These are phyloP conservation scores for Neofusicoccum sp. DNA, from an alignment of 2,329 filamentous ascomycete genomes.

Conservation along the genomic window DNA sequence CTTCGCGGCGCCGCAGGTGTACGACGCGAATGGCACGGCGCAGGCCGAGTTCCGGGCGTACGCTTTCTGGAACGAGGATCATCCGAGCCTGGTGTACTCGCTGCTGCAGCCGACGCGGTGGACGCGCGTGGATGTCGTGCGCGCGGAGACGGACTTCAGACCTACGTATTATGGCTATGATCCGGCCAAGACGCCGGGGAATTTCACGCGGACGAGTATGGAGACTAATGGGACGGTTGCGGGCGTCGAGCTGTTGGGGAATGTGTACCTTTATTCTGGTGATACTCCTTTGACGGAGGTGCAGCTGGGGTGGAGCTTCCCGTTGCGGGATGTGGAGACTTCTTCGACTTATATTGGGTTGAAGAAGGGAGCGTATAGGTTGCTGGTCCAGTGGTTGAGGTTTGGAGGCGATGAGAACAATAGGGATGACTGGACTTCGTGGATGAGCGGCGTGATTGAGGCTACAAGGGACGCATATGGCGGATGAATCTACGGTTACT, in stretches of 20 bases:
- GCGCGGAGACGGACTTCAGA: not conserved
- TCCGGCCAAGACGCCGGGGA: not conserved
- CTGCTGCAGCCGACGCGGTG: slow-evolving; percentile 6
- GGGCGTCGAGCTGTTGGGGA: not conserved
- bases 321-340: not conserved
- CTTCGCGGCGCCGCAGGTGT: slow-evolving; percentile 1
- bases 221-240: not conserved
- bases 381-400: not conserved
- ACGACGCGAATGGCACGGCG: not conserved
- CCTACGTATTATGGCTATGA: not conserved
- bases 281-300: not conserved
- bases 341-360: not conserved
- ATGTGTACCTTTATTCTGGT: not conserved
- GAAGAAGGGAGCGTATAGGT: slow-evolving; percentile 2
- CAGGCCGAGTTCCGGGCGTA: not conserved
- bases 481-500: no score
- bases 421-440: not conserved
- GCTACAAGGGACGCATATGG: not conserved
- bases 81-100: not conserved
- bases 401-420: not conserved
- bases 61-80: not conserved
- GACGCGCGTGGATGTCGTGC: not conserved
- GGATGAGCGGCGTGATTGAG: slow-evolving; percentile 5
- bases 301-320: not conserved
- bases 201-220: not conserved